Evolutionary conservation across 2,329 filamentous ascomycete species (phyloP).

Genomic region (Cladosporium sp.): DNA sequence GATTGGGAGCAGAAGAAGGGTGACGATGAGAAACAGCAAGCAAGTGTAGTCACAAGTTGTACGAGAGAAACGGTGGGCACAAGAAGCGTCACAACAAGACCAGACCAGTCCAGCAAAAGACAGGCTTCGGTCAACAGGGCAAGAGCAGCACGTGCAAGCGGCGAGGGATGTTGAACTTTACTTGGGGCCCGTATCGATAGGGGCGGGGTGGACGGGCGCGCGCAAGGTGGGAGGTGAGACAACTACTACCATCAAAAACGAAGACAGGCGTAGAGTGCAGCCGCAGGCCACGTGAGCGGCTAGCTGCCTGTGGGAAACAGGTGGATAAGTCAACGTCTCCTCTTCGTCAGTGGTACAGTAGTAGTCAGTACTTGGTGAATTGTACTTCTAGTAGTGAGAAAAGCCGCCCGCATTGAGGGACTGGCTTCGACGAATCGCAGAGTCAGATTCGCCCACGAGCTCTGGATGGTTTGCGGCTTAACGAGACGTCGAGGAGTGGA

Average conservation of each 20-base stretch:
- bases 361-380: too few relatives aligned
- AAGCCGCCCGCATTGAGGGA: too few relatives aligned
- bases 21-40: background rate
- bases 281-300: background rate
- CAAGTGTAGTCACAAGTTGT: too few relatives aligned
- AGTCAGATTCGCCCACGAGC: too few relatives aligned
- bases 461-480: too few relatives aligned
- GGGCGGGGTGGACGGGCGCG: too few relatives aligned
- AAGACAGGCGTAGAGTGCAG: background rate
- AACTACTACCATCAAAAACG: too few relatives aligned
- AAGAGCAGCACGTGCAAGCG: background rate
- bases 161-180: background rate
- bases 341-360: too few relatives aligned
- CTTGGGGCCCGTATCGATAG: background rate
- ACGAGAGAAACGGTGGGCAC: conserved; percentile 5
- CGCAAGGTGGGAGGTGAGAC: background rate
- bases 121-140: background rate
- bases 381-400: too few relatives aligned
- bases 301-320: background rate
- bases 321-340: background rate
- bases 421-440: too few relatives aligned
- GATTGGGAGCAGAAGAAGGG: background rate
- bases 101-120: background rate
- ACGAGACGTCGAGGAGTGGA: too few relatives aligned
- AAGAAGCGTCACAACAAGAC: conserved; percentile 3